phyloP scores from a whole-genome alignment of 2,329 filamentous ascomycete species.

The Coniochaeta pulveracea region DNA sequence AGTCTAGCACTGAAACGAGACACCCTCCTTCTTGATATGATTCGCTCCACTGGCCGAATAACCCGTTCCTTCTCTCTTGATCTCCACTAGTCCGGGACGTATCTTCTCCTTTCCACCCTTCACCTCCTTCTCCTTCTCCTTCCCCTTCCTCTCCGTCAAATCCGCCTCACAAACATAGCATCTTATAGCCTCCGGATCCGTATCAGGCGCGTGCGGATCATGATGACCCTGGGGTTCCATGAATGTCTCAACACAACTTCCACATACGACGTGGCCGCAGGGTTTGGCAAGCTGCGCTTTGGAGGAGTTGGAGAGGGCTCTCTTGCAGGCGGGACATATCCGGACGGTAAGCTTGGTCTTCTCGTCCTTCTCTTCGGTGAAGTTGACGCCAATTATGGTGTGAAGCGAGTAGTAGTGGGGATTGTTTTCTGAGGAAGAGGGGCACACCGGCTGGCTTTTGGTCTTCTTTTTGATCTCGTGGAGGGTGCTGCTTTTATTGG shows the following conservation, averaged over 20 bases:
- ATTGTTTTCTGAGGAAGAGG: conserved; percentile 54
- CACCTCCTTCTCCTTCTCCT: conserved; percentile 29
- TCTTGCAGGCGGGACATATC: conserved; percentile 77
- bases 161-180: conserved; percentile 86
- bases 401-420: conserved; percentile 72
- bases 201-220: conserved; percentile 49
- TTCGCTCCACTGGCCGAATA: conserved; percentile 83
- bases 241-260: conserved; percentile 74
- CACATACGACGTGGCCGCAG: conserved; percentile 87
- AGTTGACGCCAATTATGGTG: conserved; percentile 62
- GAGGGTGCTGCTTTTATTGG: conserved; percentile 45
- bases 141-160: conserved; percentile 37
- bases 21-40: conserved; percentile 65
- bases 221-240: conserved; percentile 46
- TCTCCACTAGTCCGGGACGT: conserved; percentile 63
- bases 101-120: conserved; percentile 38
- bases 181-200: conserved; percentile 32
- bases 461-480: conserved; percentile 45
- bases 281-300: conserved; percentile 75
- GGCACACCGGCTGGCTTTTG: conserved; percentile 65
- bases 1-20: conserved; percentile 68
- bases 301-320: conserved; percentile 68
- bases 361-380: conserved; percentile 57
- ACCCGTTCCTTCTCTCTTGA: conserved; percentile 80
- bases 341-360: conserved; percentile 28